Evolutionary conservation across 768 basidiomycete genomes (phyloP).

Genomic region (Rhizopogon rudus): DNA sequence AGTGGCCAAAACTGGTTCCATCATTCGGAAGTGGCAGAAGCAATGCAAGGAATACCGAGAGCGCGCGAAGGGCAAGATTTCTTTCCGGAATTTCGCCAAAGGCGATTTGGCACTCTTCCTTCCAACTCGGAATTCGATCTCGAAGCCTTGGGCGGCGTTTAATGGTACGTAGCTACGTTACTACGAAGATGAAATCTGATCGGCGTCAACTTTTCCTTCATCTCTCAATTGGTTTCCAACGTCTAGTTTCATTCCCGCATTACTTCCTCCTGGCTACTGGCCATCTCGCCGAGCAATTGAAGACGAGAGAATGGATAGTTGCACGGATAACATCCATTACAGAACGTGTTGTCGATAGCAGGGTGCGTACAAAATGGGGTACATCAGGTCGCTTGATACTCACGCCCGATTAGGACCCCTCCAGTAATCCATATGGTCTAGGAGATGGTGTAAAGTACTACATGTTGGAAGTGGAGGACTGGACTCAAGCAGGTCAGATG

Average conservation of each 20-base stretch:
- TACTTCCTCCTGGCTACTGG: slow-evolving; percentile 92
- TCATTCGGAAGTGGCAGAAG: slow-evolving; percentile 95
- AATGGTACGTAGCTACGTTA: slow-evolving; percentile 58
- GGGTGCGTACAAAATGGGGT: slow-evolving; percentile 39
- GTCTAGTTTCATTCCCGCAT: slow-evolving; percentile 89
- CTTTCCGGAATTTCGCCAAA: slow-evolving; percentile 92
- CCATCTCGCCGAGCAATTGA: slow-evolving; percentile 83
- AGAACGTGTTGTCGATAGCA: slow-evolving; percentile 77
- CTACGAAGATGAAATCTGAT: background rate
- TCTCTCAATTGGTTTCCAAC: slow-evolving; percentile 23
- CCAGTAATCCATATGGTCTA: slow-evolving; percentile 84
- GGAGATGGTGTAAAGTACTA: slow-evolving; percentile 90
- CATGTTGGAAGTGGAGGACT: slow-evolving; percentile 91
- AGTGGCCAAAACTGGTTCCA: slow-evolving; percentile 74
- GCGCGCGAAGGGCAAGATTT: slow-evolving; percentile 93
- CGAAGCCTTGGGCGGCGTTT: slow-evolving; percentile 97
- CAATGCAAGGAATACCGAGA: slow-evolving; percentile 96
- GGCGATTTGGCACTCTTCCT: slow-evolving; percentile 95
- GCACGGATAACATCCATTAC: slow-evolving; percentile 86
- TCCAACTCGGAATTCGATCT: slow-evolving; percentile 90
- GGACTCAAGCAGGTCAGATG: slow-evolving; percentile 68
- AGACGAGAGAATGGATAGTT: slow-evolving; percentile 92
- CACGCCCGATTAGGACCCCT: slow-evolving; percentile 53
- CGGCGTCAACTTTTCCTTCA: slow-evolving; percentile 2
- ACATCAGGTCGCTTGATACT: background rate